phyloP scores from a whole-genome alignment of 2,329 filamentous ascomycete species.

The Metarhizium album region DNA sequence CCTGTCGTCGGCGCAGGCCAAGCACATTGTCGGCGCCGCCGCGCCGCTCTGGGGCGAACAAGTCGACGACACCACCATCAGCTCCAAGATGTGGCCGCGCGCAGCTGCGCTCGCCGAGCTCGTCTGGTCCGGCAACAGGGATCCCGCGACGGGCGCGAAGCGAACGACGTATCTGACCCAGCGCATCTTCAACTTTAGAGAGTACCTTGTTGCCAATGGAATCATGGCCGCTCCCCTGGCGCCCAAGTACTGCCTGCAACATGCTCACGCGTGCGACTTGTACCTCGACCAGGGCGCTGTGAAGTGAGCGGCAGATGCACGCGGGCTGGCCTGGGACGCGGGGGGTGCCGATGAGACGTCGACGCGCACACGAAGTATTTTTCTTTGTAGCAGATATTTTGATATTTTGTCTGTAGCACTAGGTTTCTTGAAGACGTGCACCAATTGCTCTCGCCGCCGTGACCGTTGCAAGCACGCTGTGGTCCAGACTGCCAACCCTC shows the following conservation, averaged over 20 bases:
- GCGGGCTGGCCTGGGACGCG: too few species aligned
- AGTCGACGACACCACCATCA: slow-evolving; percentile 40
- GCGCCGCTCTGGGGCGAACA: slow-evolving; percentile 44
- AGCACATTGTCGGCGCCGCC: slow-evolving; percentile 39
- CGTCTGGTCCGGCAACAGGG: slow-evolving; percentile 43
- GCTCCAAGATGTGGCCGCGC: slow-evolving; percentile 42
- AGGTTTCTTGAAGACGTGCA: too few species aligned
- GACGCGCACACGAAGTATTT: too few species aligned
- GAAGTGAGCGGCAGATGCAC: slow-evolving; percentile 3
- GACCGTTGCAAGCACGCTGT: too few species aligned
- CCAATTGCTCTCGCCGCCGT: too few species aligned
- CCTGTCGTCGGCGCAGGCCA: slow-evolving; percentile 33
- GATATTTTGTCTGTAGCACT: too few species aligned
- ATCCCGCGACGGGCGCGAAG: slow-evolving; percentile 34
- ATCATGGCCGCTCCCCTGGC: slow-evolving; percentile 38
- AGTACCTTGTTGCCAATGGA: slow-evolving; percentile 45
- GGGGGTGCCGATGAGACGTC: too few species aligned
- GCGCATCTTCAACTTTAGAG: slow-evolving; percentile 47
- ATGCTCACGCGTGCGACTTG: slow-evolving; percentile 47
- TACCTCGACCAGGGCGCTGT: slow-evolving; percentile 37
- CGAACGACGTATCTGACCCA: slow-evolving; percentile 27
- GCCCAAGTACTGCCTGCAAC: slow-evolving; percentile 46
- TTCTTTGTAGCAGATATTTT: too few species aligned
- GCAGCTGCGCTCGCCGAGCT: slow-evolving; percentile 45
- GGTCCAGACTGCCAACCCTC: too few species aligned